Evolutionary conservation across 2,329 filamentous ascomycete genomes (phyloP), one percentile per base, ranked within the genome.

Genomic region (Bipolaris zeicola): DNA sequence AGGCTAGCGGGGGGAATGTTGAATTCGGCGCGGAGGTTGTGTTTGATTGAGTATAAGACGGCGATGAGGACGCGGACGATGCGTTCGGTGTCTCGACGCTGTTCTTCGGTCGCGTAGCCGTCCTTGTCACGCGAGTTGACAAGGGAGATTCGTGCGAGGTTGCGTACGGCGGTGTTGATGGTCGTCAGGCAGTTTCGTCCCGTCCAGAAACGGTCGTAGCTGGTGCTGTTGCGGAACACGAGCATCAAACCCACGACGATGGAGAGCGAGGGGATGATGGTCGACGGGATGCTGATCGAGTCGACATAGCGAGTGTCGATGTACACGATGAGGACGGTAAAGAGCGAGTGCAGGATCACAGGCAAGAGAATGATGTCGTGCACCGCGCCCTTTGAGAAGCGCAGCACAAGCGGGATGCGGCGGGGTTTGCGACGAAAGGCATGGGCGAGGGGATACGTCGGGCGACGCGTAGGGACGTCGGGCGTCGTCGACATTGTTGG

Each of bases 181-280:
- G 80, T 81, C 10, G 80, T 84, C 52, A 88, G 79, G 61, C 84
- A 81, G 62, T 82, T 83, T 41, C 84, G 76, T 4, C 84, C 84
- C 3, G 82, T 82, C 86, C 86, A 88, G 76, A 88, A 88, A 1
- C 86, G 80, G 63, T 87, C 86, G 74, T 87, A 88, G 50, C 80
- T 83, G 3, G 85, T 88, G 62, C 83, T 80, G 64, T 89, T 88
- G 36, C 86, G 82, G 76, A 89, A 88, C 26, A 89, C 86, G 33
- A 89, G 83, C 81, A 89, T 87, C 38, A 89, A 72, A 65, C 86
- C 86, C 2, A 89, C 86, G 48, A 89, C 86, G 53, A 89, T 89
- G 33, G 83, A 86, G 1, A 89, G 76, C 13, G 81, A 84, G 1
- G 86, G 86, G 42, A 88, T 85, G 60, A 88, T 87, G 62, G 78